Evolutionary conservation across 768 basidiomycete species (phyloP).

Genomic region (Sistotremastrum suecicum): DNA sequence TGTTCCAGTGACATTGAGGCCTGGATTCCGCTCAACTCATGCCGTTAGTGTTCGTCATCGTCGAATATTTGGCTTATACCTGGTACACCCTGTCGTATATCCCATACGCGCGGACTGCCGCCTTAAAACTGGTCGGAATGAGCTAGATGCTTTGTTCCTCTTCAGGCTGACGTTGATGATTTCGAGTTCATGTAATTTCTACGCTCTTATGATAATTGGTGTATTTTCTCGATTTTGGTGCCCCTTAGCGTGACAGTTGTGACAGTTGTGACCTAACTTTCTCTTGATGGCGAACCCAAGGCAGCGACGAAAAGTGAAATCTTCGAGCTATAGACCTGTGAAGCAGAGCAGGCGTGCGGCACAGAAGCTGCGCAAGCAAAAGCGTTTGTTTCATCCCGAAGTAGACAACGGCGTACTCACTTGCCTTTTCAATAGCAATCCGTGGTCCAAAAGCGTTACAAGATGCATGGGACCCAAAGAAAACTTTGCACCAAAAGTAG

Average conservation of each 20-base stretch:
- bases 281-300: conserved; percentile 79
- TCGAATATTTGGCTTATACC: conserved; percentile 83
- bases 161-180: not conserved
- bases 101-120: conserved; percentile 72
- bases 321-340: conserved; percentile 57
- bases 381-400: conserved; percentile 31
- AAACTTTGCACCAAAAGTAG: conserved; percentile 89
- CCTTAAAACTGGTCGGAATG: conserved; percentile 49
- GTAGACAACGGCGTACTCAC: not conserved
- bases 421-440: conserved; percentile 35
- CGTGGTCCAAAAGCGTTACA: conserved; percentile 70
- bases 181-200: not conserved
- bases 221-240: not conserved
- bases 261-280: not conserved
- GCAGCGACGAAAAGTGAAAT: conserved; percentile 76
- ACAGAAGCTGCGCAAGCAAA: conserved; percentile 64
- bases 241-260: not conserved
- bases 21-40: not conserved
- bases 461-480: conserved; percentile 74
- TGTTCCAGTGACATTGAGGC: conserved; percentile 1
- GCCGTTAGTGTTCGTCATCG: conserved; percentile 65
- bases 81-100: conserved; percentile 88
- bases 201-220: not conserved
- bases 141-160: not conserved
- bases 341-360: conserved; percentile 65